Evolutionary conservation across 2,329 filamentous ascomycete species (phyloP), one percentile per base, ranked within the genome.

Genomic region (Sclerotinia spermophila): DNA sequence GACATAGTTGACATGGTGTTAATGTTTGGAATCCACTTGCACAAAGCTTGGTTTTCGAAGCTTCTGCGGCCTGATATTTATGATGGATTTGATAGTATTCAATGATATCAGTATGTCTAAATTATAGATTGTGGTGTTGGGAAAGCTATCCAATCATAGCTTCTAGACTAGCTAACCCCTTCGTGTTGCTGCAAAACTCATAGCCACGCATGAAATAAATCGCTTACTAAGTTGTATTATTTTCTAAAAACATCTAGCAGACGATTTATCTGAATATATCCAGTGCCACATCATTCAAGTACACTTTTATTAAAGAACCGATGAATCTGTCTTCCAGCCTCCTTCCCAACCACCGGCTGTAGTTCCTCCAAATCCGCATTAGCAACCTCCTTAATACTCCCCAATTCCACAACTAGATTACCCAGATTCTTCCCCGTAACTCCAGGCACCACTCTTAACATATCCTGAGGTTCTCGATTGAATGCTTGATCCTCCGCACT

Each of bases 381-480:
- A 44, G 93, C 93, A 74, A 99, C 85, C 76, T 96, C 94, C 68
- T 85, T 84, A 45, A 99, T 84, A 80, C 89, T 97, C 74, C 91
- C 90, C 74, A 90, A 88, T 78, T 92, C 87, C 30, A 94, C 78
- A 45, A 91, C 89, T 60, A 99, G 76, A 72, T 87, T 88, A 77
- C 87, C 89, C 45, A 97, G 84, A 72, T 92, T 94, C 81, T 93
- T 91, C 17, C 90, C 89, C 45, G 88, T 95, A 21, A 98, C 87
- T 0, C 96, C 96, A 0, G 96, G 96, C 19, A 98, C 90, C 2
- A 89, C 87, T 40, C 90, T 84, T 73, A 99, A 82, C 92, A 98
- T 97, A 79, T 98, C 95, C 81, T 96, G 92, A 40, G 94, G 93
- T 76, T 93, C 89, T 72, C 90, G 87, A 76, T 94, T 96, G 78